Conservation (phyloP, 116 monocot genomes). For the Cymodocea nodosa region DNA sequence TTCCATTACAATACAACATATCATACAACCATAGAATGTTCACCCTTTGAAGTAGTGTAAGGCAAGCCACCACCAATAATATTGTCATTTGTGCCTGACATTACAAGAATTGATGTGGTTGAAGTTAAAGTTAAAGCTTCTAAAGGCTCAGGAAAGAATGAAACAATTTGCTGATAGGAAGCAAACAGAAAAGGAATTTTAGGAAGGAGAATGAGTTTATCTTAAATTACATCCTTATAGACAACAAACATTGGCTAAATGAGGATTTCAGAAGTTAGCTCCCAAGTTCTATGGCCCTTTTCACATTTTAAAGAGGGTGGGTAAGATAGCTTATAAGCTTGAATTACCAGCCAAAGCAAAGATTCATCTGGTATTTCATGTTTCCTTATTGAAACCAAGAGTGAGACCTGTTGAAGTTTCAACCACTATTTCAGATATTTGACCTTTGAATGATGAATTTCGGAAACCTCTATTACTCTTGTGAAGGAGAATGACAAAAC, state of each 20-base stretch:
- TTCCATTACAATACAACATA: not conserved
- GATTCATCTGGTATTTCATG: too few species aligned
- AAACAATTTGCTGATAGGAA: not conserved
- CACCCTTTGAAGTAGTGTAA: not conserved
- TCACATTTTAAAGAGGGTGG: not conserved
- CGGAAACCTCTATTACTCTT: too few species aligned
- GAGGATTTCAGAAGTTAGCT: not conserved
- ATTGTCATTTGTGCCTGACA: not conserved
- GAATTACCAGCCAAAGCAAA: too few species aligned
- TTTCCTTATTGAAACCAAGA: too few species aligned
- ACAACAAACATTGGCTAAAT: not conserved
- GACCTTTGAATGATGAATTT: too few species aligned
- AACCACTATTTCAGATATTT: too few species aligned
- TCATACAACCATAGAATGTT: not conserved
- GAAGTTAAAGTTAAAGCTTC: not conserved
- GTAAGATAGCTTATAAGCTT: not conserved
- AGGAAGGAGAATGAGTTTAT: slow-evolving; percentile 5
- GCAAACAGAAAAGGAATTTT: too few species aligned
- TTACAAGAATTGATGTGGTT: not conserved
- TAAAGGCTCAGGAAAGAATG: not conserved
- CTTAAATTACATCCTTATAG: slow-evolving; percentile 1
- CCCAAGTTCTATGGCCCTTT: not conserved
- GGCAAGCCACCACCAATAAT: not conserved
- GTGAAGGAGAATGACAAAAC: too few species aligned
- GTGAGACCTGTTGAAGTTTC: too few species aligned